These are phyloP conservation scores for Nannochloris sp. DNA, from an alignment of 139 green algal genomes.

Conservation along the genomic window DNA sequence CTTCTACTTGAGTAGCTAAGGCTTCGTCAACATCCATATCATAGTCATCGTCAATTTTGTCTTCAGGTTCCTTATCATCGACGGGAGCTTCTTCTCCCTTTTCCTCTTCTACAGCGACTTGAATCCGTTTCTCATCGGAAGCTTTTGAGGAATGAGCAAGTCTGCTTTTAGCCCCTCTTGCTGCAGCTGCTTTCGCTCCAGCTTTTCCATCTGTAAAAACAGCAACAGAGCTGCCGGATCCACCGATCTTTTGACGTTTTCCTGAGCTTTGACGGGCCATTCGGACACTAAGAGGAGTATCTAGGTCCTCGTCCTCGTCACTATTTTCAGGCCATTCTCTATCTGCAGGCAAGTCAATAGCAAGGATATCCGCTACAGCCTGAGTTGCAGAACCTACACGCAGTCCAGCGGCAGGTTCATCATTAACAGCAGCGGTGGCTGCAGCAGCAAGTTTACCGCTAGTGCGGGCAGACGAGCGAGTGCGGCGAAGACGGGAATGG, in stretches of 20 bases:
- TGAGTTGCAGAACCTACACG: slow-evolving; percentile 6
- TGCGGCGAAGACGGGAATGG: not conserved
- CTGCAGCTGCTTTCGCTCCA: not conserved
- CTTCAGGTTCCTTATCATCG: not conserved
- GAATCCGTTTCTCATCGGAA: not conserved
- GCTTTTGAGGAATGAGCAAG: not conserved
- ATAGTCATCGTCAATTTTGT: not conserved
- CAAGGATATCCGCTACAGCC: slow-evolving; percentile 6
- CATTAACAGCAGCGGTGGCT: not conserved
- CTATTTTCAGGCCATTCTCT: not conserved
- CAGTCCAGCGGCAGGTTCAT: not conserved
- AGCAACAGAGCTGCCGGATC: too few species aligned
- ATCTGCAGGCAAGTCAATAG: slow-evolving; percentile 10
- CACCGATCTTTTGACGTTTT: not conserved
- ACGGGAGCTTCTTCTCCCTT: slow-evolving; percentile 2
- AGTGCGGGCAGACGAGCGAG: not conserved
- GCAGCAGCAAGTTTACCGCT: not conserved
- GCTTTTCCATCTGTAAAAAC: not conserved
- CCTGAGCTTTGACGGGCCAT: not conserved
- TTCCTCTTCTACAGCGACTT: not conserved
- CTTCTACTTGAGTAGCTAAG: too few species aligned
- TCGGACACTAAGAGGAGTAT: slow-evolving; percentile 18
- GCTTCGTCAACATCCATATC: too few species aligned
- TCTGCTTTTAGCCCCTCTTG: not conserved
- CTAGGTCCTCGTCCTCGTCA: slow-evolving; percentile 14